Evolutionary conservation across 495 filamentous ascomycete species (phyloP).

Genomic region (Poronia punctata): DNA sequence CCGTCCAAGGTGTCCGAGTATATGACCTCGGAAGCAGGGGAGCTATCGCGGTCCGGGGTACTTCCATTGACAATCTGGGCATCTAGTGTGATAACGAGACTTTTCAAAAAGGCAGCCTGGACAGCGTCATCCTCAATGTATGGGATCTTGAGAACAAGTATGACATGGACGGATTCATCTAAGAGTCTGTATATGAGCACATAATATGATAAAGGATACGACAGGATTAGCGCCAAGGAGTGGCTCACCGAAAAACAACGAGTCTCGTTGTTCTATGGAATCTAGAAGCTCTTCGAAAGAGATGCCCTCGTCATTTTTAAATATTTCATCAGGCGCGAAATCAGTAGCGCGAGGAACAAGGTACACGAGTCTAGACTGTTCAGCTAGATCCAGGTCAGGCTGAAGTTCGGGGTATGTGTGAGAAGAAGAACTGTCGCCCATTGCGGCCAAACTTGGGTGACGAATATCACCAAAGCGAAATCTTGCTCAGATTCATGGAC

Average conservation of each 20-base stretch:
- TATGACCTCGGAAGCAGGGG: constrained; percentile 56
- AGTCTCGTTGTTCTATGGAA: constrained; percentile 42
- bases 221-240: constrained; percentile 24
- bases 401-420: constrained; percentile 16
- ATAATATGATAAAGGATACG: constrained; percentile 40
- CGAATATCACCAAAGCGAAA: background rate
- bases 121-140: constrained; percentile 53
- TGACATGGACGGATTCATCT: constrained; percentile 76
- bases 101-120: constrained; percentile 49
- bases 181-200: constrained; percentile 55
- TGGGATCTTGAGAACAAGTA: constrained; percentile 63
- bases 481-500: too few species aligned
- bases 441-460: constrained; percentile 2
- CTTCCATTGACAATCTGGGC: constrained; percentile 60
- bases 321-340: constrained; percentile 55
- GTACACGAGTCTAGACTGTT: constrained; percentile 68
- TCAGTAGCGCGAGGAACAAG: constrained; percentile 66
- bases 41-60: constrained; percentile 32
- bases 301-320: constrained; percentile 24
- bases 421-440: constrained; percentile 15
- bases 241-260: constrained; percentile 60
- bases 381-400: constrained; percentile 49
- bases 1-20: constrained; percentile 55
- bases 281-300: constrained; percentile 34
- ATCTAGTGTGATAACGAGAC: constrained; percentile 63